Evolutionary conservation across 345 rosid genomes (phyloP), one percentile per base, ranked within the genome.

Genomic region (Citrus inodora): DNA sequence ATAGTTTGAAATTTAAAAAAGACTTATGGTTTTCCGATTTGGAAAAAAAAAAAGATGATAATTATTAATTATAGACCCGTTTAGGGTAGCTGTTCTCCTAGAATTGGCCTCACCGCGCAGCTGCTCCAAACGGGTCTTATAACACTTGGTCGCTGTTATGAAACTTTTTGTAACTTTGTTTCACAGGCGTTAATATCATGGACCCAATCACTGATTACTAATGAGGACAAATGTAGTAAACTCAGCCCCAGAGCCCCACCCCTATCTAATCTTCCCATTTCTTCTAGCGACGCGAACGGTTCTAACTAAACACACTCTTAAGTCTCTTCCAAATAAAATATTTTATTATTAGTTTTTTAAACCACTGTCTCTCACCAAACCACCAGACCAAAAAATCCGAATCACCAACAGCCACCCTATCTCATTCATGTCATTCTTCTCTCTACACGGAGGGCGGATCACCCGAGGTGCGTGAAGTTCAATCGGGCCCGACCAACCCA

Each of bases 401-500:
- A 11, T 10, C 14, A 11, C 48, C 48, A 42, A 42, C 48, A 48
- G 2, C 33, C 38, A 6, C 21, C 22, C 67, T 5, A n/a, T 16
- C 3, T 16, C 9, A 17, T 65, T 27, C 66, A 1, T 65, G 7
- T 5, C 21, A 10, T 42, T 10, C 48, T 42, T 42, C 48, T 42
- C 48, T 10, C 1, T 3, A 6, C 0, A 64, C 24, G 24, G n/a
- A 38, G 28, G 61, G 13, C 70, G 70, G 78, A 58, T 48, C 38
- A 22, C 28, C 21, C 58, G 21, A 27, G 27, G 69, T 67, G 38
- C 4, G 8, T 7, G 19, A 13, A 17, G 42, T 38, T 67, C 71
- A 67, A 58, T 46, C 51, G 51, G 51, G 17, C 3, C 83, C 48
- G 81, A 28, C 64, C 79, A 6, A 17, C 40, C 74, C 56, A 58